Base-by-base conservation (phyloP, 2,329 filamentous ascomycete genomes). In the Beauveria pseudobassiana region DNA sequence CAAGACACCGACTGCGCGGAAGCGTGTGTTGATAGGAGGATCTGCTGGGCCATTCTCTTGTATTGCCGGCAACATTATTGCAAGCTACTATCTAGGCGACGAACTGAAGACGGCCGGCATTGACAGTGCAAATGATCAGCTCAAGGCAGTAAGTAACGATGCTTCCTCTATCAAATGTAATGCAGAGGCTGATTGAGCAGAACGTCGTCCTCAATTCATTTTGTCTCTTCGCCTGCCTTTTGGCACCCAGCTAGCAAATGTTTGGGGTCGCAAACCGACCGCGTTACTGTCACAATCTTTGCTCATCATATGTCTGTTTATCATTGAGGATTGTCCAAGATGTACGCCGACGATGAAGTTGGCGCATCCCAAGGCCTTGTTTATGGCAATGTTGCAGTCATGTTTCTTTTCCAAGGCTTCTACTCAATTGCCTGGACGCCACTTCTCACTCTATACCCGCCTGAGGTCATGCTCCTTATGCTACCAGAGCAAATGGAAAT, bases 151-250 rank as follows among this genome's bases (percentile, higher is more conserved):
- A 66, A 64, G 70, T 65, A 38, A 6, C 12, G 12, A 14, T 38
- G 34, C 34, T 16, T 16, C 5, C 34, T 38, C 2, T 12, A 5
- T 34, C 12, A 6, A 38, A 38, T 38, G 5, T 16, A 7, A 40
- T 53, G 9, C 14, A 12, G 9, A 46, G 12, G n/a, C 16, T 42
- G 2, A 28, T 45, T 59, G 8, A 24, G 34, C 45, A 69, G 68
- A 83, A 82, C 48, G 76, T 83, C 40, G 75, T 81, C 1, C 70
- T 83, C n/a, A 82, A 81, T 62, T 76, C 74, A 2, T 83, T 75
- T 74, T 82, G 78, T 59, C 70, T 83, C 0, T 67, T 70, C 6
- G 76, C 74, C 59, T 69, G 73, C 34, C 66, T 82, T 45, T 68
- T 1, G 80, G 80, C 0, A 81, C 79, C 1, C 73, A 75, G 5